Base-by-base conservation (phyloP, 257 asterid species). In the Echium plantagineum region DNA sequence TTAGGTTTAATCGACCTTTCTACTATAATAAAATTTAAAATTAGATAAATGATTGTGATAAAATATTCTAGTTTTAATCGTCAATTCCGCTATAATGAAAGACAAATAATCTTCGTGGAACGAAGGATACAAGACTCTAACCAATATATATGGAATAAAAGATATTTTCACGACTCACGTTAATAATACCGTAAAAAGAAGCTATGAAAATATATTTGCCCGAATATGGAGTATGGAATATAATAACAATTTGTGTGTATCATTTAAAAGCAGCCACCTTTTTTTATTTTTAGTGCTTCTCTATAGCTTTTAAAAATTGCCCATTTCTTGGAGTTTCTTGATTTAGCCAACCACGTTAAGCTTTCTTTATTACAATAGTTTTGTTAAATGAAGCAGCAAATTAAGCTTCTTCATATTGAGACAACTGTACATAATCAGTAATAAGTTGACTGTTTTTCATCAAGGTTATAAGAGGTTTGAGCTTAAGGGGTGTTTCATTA, bases 281-380 rank as follows among this genome's bases (percentile, higher is more conserved):
- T 22, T 22, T 57, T 67, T 53, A 12, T 51, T 31, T 57, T 53
- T 77, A 66, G 60, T 71, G 69, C 66, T 56, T 38, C 51, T 68
- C 66, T 47, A 22, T 24, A 68, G 64, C 55, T 66, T 73, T 70
- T 61, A 67, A 63, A 60, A 63, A 47, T 65, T 51, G 5, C 32
- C 24, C 38, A 17, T 65, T 64, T 21, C n/a, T 55, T 32, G 57
- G 66, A 55, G 70, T 61, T 68, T 72, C 74, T 58, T 71, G 46
- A 59, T 59, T 65, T 69, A 67, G 66, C 63, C 74, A 60, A 63
- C 60, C 63, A 63, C 52, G 61, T 66, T 69, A 55, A 69, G 65
- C 75, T 78, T 66, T 60, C 64, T 68, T 68, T 62, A 3, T 15
- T 58, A 64, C 63, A 69, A 69, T 63, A 70, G 38, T 71, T 67